These are phyloP conservation scores for Acer saccharum DNA, from an alignment of 345 rosid genomes.

Conservation along the genomic window DNA sequence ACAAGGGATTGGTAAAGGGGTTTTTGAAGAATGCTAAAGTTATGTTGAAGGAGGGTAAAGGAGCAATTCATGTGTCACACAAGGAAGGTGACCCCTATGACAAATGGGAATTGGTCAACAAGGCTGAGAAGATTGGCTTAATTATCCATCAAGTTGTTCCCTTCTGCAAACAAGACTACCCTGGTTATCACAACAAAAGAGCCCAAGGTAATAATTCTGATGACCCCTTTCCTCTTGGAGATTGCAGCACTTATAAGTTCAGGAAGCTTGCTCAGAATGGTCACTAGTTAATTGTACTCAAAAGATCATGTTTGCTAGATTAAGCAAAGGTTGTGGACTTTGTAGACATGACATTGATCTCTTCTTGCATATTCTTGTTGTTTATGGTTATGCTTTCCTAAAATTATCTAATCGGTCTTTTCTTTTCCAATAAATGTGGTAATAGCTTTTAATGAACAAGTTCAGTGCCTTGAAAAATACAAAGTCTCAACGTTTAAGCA, in stretches of 20 bases:
- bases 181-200: slow-evolving; percentile 37
- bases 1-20: slow-evolving; percentile 35
- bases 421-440: too few species aligned
- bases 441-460: too few species aligned
- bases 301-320: too few species aligned
- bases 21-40: background rate
- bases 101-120: slow-evolving; percentile 38
- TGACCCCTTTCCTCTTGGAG: slow-evolving; percentile 24
- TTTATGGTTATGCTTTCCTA: too few species aligned
- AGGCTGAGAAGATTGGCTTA: slow-evolving; percentile 37
- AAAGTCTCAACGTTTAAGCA: too few species aligned
- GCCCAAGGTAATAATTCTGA: slow-evolving; percentile 31
- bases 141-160: slow-evolving; percentile 18
- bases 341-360: too few species aligned
- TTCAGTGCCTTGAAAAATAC: too few species aligned
- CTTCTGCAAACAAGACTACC: slow-evolving; percentile 29
- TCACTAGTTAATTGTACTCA: background rate
- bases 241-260: slow-evolving; percentile 37
- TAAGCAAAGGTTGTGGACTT: too few species aligned
- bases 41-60: slow-evolving; percentile 23
- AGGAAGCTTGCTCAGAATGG: slow-evolving; percentile 8
- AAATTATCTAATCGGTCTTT: too few species aligned
- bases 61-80: slow-evolving; percentile 32
- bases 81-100: slow-evolving; percentile 22
- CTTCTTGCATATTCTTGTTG: too few species aligned